Evolutionary conservation across 1,284 basidiomycete species (phyloP), one percentile per base, ranked within the genome.

Genomic region (Pyrrhoderma noxium): DNA sequence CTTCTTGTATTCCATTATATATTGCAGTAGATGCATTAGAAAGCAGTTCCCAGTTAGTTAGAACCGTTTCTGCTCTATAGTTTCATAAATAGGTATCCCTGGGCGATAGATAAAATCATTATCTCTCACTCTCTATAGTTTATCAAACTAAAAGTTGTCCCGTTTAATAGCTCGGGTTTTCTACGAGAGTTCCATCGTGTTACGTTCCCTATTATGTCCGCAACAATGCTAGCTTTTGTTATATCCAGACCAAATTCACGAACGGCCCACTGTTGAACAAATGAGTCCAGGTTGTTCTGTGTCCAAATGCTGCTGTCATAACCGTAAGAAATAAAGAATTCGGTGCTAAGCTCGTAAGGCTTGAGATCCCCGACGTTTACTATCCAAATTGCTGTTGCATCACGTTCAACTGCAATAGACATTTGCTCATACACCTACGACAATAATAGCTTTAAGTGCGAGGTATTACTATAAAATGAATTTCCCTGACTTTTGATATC

Each of bases 331-430:
- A 87, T 66, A 70, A 83, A 86, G 62, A 82, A 86, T 57, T 87
- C 82, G 19, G 73, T 79, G 40, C 82, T 76, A 59, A 80, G 74
- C 57, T 89, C 85, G 59, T 81, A 82, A 0, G 82, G 81, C 62
- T 88, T 88, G 35, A 88, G 65, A 59, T 88, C 85, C 18, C 83
- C 84, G 34, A 82, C 79, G 59, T 81, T 81, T 40, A 81, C 61
- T 34, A 82, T 70, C 80, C 80, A 82, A 34, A 82, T 65, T 16
- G 70, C 70, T 3, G 67, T 74, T 1, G 80, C 79, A n/a, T 78
- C 66, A 18, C 76, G 72, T 21, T 76, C 75, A 11, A 80, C 70
- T 2, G 79, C 79, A 23, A 79, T 66, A 2, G 77, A 80, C 68
- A 82, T 70, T 65, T 82, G 79, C 54, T 83, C 78, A 58, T 72